phyloP scores from a whole-genome alignment of 1,284 basidiomycete genomes.

The Austroboletus niveus region DNA sequence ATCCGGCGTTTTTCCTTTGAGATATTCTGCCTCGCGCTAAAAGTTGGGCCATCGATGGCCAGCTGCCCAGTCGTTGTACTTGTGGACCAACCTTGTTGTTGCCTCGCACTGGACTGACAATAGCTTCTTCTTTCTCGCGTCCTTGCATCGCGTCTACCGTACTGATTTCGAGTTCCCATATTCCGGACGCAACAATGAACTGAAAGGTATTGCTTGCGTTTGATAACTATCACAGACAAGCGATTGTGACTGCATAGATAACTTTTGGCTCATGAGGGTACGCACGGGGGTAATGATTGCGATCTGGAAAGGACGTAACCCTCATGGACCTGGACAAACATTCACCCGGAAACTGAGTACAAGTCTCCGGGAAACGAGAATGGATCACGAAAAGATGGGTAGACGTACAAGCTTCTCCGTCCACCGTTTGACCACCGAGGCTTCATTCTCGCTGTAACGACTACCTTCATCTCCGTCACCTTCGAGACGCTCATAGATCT shows the following conservation, averaged over 20 bases:
- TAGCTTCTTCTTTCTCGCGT: slow-evolving; percentile 85
- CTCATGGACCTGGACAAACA: slow-evolving; percentile 49
- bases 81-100: slow-evolving; percentile 69
- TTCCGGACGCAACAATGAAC: slow-evolving; percentile 65
- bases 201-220: slow-evolving; percentile 83
- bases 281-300: slow-evolving; percentile 86
- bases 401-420: slow-evolving; percentile 66
- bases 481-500: slow-evolving; percentile 80
- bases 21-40: too few relatives aligned
- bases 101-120: slow-evolving; percentile 86
- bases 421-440: slow-evolving; percentile 79
- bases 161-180: slow-evolving; percentile 88
- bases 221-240: slow-evolving; percentile 61
- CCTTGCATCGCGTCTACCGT: slow-evolving; percentile 95
- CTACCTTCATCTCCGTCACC: slow-evolving; percentile 79
- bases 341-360: background rate
- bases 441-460: slow-evolving; percentile 92
- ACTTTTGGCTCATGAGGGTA: background rate
- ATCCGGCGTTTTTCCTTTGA: too few relatives aligned
- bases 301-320: slow-evolving; percentile 76
- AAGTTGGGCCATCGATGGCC: too few relatives aligned
- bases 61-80: too few relatives aligned
- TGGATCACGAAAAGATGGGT: slow-evolving; percentile 23
- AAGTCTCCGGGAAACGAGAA: background rate
- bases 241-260: too few relatives aligned